Evolutionary conservation across 2,329 filamentous ascomycete genomes (phyloP).

Genomic region (Pezicula carpinea): DNA sequence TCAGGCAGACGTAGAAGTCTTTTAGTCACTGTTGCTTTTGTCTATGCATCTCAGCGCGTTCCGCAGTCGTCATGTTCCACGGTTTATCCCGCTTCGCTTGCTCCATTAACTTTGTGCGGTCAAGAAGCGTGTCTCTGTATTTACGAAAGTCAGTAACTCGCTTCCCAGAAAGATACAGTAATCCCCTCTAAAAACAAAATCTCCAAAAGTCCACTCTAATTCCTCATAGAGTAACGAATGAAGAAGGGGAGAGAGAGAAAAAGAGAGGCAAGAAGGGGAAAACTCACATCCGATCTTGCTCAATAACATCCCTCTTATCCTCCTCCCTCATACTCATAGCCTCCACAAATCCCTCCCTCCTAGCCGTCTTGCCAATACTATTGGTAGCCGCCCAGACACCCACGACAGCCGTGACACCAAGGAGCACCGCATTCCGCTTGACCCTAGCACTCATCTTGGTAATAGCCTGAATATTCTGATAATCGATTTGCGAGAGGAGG

Average conservation of each 20-base stretch:
- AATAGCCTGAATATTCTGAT: neutral
- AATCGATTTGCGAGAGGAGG: neutral
- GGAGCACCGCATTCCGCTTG: no score
- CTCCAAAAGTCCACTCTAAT: no score
- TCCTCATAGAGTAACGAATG: no score
- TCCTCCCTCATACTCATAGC: no score
- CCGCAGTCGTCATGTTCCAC: constrained; percentile 10
- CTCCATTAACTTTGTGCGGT: constrained; percentile 11
- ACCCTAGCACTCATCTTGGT: neutral
- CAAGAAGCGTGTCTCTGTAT: constrained; percentile 11
- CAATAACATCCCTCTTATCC: no score
- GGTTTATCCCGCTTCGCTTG: constrained; percentile 9
- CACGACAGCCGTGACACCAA: no score
- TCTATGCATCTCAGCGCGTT: constrained; percentile 1
- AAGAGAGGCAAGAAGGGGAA: no score
- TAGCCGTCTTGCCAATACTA: no score
- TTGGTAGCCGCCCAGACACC: no score
- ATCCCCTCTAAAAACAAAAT: neutral
- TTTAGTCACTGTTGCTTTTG: neutral
- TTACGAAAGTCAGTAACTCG: neutral
- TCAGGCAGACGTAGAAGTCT: neutral
- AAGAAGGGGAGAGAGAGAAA: no score
- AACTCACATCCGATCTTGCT: no score
- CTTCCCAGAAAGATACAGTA: neutral
- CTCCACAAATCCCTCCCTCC: no score